Conservation (phyloP, 768 basidiomycete species). For the Mycena galericulata region DNA sequence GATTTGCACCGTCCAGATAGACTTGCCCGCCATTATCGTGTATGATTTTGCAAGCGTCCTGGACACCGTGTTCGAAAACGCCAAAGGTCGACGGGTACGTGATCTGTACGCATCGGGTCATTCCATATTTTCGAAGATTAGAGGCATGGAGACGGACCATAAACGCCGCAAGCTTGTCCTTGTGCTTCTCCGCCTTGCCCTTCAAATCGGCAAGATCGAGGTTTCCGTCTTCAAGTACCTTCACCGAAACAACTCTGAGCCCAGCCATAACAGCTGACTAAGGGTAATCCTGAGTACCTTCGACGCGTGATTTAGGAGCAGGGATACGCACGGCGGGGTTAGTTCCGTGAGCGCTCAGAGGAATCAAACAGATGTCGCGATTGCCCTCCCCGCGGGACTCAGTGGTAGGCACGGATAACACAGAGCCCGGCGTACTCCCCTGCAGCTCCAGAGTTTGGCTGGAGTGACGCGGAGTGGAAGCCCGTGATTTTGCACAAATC, state of each 20-base stretch:
- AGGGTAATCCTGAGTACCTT: constrained; percentile 30
- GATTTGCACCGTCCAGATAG: constrained; percentile 96
- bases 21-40: constrained; percentile 97
- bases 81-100: constrained; percentile 98
- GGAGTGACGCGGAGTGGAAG: constrained; percentile 96
- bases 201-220: constrained; percentile 89
- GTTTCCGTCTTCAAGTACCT: constrained; percentile 87
- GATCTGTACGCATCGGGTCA: constrained; percentile 64
- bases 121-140: neutral
- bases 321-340: constrained; percentile 87
- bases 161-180: constrained; percentile 92
- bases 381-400: constrained; percentile 87
- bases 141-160: constrained; percentile 69
- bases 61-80: constrained; percentile 94
- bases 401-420: constrained; percentile 95
- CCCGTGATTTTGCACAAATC: constrained; percentile 96
- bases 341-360: constrained; percentile 96
- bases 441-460: constrained; percentile 98
- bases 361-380: constrained; percentile 93
- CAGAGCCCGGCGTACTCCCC: constrained; percentile 98
- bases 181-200: constrained; percentile 90
- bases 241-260: constrained; percentile 95
- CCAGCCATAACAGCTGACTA: constrained; percentile 98
- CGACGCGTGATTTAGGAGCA: neutral
- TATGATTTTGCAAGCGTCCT: constrained; percentile 91